Conservation (phyloP, 1,284 basidiomycete species). For the Ceratobasidium sp. region DNA sequence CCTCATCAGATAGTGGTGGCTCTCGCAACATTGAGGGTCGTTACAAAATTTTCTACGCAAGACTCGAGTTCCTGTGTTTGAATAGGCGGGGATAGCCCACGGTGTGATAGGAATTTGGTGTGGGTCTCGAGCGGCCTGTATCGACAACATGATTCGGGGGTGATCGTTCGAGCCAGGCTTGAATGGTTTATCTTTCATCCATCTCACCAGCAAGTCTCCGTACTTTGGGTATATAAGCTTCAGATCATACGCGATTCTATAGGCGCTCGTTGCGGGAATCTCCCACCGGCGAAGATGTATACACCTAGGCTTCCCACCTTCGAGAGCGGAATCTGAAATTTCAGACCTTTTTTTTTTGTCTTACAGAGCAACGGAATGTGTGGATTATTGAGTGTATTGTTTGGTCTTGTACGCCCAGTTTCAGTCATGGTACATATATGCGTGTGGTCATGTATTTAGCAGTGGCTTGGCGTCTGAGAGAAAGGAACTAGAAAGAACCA, state of each 20-base stretch:
- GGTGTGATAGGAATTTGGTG: not conserved
- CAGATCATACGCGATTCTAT: not conserved
- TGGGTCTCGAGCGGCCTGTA: not conserved
- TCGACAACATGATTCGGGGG: not conserved
- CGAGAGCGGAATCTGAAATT: not conserved
- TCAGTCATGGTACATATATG: not conserved
- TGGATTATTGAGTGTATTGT: too few species aligned
- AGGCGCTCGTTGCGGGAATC: not conserved
- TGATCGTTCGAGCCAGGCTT: not conserved
- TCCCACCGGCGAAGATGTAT: not conserved
- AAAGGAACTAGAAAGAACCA: slow-evolving; percentile 15
- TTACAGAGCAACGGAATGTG: too few species aligned
- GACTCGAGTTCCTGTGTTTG: not conserved
- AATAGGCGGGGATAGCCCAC: not conserved
- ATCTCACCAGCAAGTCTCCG: not conserved
- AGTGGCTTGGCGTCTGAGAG: slow-evolving; percentile 2
- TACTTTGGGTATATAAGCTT: not conserved
- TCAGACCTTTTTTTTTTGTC: too few species aligned
- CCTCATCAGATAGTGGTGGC: slow-evolving; percentile 13
- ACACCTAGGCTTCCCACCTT: not conserved
- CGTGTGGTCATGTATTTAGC: not conserved
- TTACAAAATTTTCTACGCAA: not conserved
- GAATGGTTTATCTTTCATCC: not conserved
- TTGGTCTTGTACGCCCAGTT: too few species aligned
- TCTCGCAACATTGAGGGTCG: not conserved